A percentile compares a stretch with the other conserved stretches of the same genome.
phyloP scores from a whole-genome alignment of 1,284 basidiomycete species.

The Microbotryum violaceum region DNA sequence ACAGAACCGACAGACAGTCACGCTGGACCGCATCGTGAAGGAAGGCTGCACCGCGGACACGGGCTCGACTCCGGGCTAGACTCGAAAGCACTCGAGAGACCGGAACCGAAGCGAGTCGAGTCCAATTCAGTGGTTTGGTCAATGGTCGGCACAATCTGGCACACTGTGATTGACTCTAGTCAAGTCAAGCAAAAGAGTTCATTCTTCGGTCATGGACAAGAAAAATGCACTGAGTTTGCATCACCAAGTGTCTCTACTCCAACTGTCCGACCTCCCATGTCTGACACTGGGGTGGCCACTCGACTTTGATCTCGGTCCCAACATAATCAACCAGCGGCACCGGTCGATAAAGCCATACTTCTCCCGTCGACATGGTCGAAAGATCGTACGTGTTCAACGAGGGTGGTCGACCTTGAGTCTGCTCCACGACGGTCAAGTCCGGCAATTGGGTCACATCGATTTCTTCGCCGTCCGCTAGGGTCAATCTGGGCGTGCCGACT shows the following conservation, averaged over 20 bases:
- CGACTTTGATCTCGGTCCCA: constrained; percentile 22
- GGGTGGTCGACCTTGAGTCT: constrained; percentile 32
- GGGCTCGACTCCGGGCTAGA: no score
- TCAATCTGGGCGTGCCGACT: constrained; percentile 2
- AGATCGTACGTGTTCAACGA: constrained; percentile 32
- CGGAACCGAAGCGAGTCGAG: no score
- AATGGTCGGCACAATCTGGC: no score
- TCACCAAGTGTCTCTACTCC: constrained; percentile 6
- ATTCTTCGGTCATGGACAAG: no score
- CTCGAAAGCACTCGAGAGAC: no score
- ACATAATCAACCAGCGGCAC: constrained; percentile 21
- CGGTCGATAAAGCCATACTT: constrained; percentile 38
- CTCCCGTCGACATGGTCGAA: constrained; percentile 25
- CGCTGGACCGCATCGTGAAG: no score
- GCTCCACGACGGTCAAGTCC: constrained; percentile 36
- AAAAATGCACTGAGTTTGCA: no score
- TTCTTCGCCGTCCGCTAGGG: constrained; percentile 9
- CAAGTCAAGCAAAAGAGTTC: no score
- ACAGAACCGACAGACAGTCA: no score
- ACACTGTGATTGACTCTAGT: no score
- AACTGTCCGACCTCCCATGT: constrained; percentile 18
- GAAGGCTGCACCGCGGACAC: no score
- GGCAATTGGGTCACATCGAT: constrained; percentile 27
- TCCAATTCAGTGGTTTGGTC: no score
- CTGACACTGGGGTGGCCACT: constrained; percentile 22